phyloP scores from a whole-genome alignment of 2,329 filamentous ascomycete genomes.

The Aspergillus floridensis region DNA sequence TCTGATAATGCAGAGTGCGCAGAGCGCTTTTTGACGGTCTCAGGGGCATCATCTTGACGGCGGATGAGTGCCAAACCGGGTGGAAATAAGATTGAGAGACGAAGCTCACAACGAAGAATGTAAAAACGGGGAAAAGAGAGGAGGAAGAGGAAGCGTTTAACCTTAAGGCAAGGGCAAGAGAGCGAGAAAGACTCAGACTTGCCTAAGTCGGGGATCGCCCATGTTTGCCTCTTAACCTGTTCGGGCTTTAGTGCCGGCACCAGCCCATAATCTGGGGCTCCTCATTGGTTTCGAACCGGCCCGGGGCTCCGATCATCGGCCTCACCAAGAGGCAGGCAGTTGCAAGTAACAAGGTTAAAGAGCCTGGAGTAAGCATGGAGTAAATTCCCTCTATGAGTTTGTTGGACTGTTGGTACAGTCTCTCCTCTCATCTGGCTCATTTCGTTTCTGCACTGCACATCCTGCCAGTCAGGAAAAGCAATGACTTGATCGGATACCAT shows the following conservation, averaged over 20 bases:
- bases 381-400: too few relatives aligned
- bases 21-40: constrained; percentile 50
- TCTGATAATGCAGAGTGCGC: constrained; percentile 46
- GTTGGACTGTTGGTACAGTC: too few relatives aligned
- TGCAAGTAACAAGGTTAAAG: too few relatives aligned
- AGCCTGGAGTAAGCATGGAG: too few relatives aligned
- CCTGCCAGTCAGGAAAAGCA: not conserved
- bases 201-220: constrained; percentile 6
- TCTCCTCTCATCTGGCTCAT: not conserved
- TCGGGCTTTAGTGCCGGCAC: constrained; percentile 14
- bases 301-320: constrained; percentile 33
- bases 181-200: constrained; percentile 17
- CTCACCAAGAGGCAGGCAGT: not conserved
- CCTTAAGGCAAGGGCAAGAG: constrained; percentile 22
- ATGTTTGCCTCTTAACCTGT: constrained; percentile 7
- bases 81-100: constrained; percentile 20
- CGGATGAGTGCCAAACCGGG: constrained; percentile 36
- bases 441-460: not conserved
- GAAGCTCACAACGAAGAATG: constrained; percentile 9
- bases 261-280: constrained; percentile 24
- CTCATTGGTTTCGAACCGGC: constrained; percentile 25
- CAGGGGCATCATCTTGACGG: constrained; percentile 49
- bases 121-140: constrained; percentile 18
- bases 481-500: not conserved
- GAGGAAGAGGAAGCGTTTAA: constrained; percentile 17